Evolutionary conservation across 169 alveolate species (phyloP).

Genomic region (Eimeria nieschulzi): DNA sequence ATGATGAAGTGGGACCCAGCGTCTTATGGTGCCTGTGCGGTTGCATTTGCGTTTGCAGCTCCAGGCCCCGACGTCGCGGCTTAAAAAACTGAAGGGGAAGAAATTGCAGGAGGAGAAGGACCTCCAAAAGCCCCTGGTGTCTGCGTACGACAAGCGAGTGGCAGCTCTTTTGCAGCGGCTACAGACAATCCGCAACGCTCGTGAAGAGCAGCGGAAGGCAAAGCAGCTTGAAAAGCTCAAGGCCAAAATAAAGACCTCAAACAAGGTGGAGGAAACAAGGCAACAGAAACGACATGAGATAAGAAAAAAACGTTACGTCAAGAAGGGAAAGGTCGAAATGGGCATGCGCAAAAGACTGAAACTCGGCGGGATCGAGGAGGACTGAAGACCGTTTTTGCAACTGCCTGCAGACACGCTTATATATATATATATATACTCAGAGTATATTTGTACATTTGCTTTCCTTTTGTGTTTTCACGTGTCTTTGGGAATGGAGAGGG

Average conservation of each 20-base stretch:
- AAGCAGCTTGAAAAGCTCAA: slow-evolving; percentile 68
- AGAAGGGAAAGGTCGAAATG: slow-evolving; percentile 50
- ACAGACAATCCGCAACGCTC: slow-evolving; percentile 70
- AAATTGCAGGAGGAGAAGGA: slow-evolving; percentile 12
- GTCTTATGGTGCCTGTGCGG: background rate
- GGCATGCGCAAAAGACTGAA: slow-evolving; percentile 62
- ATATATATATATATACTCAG: too few species aligned
- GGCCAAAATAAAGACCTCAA: slow-evolving; percentile 65
- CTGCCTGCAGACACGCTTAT: background rate
- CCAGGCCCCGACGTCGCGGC: slow-evolving; percentile 18
- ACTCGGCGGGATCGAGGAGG: background rate
- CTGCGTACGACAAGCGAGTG: slow-evolving; percentile 66
- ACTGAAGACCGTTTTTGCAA: background rate
- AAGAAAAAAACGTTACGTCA: slow-evolving; percentile 53
- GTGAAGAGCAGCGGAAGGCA: slow-evolving; percentile 66
- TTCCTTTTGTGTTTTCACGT: too few species aligned
- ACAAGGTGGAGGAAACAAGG: slow-evolving; percentile 54
- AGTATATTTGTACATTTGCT: too few species aligned
- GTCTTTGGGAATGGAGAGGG: too few species aligned
- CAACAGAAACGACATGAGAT: slow-evolving; percentile 5
- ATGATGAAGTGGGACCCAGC: background rate
- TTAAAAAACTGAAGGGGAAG: slow-evolving; percentile 32
- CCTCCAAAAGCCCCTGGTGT: slow-evolving; percentile 55
- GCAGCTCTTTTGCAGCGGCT: slow-evolving; percentile 57
- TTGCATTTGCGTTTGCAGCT: background rate